These are phyloP conservation scores for Pichia scutulata DNA, from an alignment of 805 yeast genomes.

Conservation along the genomic window DNA sequence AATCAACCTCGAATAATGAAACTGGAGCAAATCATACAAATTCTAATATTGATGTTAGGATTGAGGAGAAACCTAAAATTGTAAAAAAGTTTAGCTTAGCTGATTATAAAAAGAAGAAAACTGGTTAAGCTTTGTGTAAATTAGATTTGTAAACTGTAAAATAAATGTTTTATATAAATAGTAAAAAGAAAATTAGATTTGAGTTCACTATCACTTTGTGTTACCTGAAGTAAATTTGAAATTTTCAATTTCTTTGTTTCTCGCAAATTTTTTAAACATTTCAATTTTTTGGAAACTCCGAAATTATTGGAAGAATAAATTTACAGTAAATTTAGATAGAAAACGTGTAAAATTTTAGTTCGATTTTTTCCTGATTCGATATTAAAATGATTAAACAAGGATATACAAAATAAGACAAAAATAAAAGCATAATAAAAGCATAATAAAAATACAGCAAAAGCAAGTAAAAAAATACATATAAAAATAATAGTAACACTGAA, in stretches of 20 bases:
- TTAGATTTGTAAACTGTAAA: background rate
- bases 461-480: background rate
- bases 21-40: background rate
- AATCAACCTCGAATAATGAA: background rate
- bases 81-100: slow-evolving; percentile 66
- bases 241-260: too few relatives aligned
- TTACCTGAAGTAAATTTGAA: background rate
- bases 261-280: too few relatives aligned
- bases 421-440: background rate
- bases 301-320: too few relatives aligned
- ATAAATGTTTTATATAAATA: too few relatives aligned
- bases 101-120: slow-evolving; percentile 52
- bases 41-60: background rate
- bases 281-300: too few relatives aligned
- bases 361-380: background rate
- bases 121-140: slow-evolving; percentile 7
- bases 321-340: too few relatives aligned
- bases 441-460: background rate
- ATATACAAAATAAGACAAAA: background rate
- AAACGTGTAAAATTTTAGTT: too few relatives aligned
- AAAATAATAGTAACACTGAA: background rate
- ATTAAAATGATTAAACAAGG: background rate
- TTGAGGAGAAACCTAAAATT: slow-evolving; percentile 25
- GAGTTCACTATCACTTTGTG: background rate
- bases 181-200: too few relatives aligned